Percentiles rank a stretch among this genome's conserved stretches.
phyloP scores from a whole-genome alignment of 2,329 filamentous ascomycete genomes.

The Penicillium polonicum region DNA sequence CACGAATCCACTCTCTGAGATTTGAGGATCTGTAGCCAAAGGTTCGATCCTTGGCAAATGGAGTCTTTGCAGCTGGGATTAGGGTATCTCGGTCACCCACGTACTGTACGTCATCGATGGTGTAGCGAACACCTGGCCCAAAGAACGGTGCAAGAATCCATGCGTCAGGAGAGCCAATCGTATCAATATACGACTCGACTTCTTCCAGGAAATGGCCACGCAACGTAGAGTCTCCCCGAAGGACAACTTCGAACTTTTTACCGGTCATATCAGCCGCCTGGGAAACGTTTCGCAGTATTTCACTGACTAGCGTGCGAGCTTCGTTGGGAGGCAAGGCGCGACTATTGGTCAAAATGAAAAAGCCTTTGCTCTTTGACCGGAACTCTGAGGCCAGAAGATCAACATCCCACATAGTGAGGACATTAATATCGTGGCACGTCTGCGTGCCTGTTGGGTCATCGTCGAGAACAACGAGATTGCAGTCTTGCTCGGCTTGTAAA shows the following conservation, averaged over 20 bases:
- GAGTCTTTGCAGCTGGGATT: background rate
- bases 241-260: background rate
- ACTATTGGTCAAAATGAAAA: slow-evolving; percentile 2
- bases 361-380: background rate
- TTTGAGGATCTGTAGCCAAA: slow-evolving; percentile 4
- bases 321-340: background rate
- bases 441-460: slow-evolving; percentile 2
- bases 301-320: background rate
- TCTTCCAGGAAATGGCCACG: slow-evolving; percentile 1
- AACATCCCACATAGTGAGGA: slow-evolving; percentile 1
- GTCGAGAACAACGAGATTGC: background rate
- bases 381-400: background rate
- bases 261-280: background rate
- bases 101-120: background rate
- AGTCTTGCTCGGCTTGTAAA: background rate
- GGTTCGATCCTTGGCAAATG: background rate
- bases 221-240: background rate
- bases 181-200: background rate
- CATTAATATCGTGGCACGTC: background rate
- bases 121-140: background rate
- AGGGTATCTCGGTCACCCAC: background rate
- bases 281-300: background rate
- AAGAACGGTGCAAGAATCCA: slow-evolving; percentile 1
- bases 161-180: background rate
- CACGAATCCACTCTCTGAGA: background rate